A percentile compares a stretch with the other conserved stretches of the same genome.
phyloP scores from a whole-genome alignment of 768 basidiomycete species.

The button mushroom (Agaricus bisporus) region DNA sequence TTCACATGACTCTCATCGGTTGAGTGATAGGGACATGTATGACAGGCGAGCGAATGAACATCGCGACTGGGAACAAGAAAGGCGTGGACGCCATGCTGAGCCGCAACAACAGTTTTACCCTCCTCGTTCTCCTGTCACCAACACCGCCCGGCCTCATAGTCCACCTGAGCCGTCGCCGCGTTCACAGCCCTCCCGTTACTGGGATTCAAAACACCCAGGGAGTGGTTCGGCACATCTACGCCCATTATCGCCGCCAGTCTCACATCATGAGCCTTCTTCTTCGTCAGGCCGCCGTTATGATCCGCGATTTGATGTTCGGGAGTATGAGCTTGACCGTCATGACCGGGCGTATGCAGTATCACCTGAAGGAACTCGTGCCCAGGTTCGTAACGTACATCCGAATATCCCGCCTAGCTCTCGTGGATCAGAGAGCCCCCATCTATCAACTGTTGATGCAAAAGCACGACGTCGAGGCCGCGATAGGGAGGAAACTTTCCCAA shows the following conservation, averaged over 20 bases:
- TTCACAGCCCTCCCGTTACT: slow-evolving; percentile 43
- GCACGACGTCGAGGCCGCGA: slow-evolving; percentile 36
- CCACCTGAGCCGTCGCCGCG: slow-evolving; percentile 63
- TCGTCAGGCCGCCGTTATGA: slow-evolving; percentile 52
- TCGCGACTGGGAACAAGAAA: slow-evolving; percentile 45
- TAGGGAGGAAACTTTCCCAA: slow-evolving; percentile 14
- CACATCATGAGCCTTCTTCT: slow-evolving; percentile 27
- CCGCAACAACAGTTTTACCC: slow-evolving; percentile 33
- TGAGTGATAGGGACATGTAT: slow-evolving; percentile 53
- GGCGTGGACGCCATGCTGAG: slow-evolving; percentile 35
- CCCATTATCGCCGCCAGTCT: slow-evolving; percentile 24
- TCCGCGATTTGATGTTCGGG: slow-evolving; percentile 49
- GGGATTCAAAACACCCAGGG: slow-evolving; percentile 52
- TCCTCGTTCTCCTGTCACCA: slow-evolving; percentile 29
- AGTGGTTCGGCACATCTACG: slow-evolving; percentile 25
- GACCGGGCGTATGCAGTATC: slow-evolving; percentile 34
- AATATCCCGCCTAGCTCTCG: slow-evolving; percentile 31
- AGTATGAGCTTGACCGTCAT: slow-evolving; percentile 37
- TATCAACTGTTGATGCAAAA: slow-evolving; percentile 36
- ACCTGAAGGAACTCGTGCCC: slow-evolving; percentile 35
- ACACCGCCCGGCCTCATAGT: slow-evolving; percentile 33
- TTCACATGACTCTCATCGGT: slow-evolving; percentile 41
- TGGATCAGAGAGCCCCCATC: slow-evolving; percentile 58
- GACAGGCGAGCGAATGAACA: slow-evolving; percentile 42
- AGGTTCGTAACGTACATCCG: slow-evolving; percentile 25